phyloP scores from a whole-genome alignment of 495 filamentous ascomycete genomes.

The Thermochaetoides thermophila region DNA sequence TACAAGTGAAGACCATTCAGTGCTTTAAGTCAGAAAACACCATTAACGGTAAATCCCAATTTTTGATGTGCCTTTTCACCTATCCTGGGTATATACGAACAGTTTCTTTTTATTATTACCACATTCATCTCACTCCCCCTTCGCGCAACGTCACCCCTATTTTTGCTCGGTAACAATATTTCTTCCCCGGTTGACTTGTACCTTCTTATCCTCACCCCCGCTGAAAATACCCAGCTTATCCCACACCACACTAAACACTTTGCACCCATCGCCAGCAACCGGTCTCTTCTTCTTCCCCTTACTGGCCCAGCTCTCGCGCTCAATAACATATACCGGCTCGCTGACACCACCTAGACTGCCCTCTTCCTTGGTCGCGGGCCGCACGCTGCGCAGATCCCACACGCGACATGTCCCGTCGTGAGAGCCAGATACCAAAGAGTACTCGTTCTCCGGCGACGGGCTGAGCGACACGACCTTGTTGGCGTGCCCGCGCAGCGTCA shows the following conservation, averaged over 20 bases:
- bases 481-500: conserved; percentile 80
- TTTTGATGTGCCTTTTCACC: too few relatives aligned
- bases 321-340: conserved; percentile 67
- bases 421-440: conserved; percentile 64
- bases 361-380: conserved; percentile 45
- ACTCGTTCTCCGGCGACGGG: conserved; percentile 55
- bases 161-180: conserved; percentile 15
- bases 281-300: conserved; percentile 40
- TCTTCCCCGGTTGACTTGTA: conserved; percentile 70
- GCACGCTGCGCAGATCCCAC: conserved; percentile 76
- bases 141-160: too few relatives aligned
- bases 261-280: conserved; percentile 60
- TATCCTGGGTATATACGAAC: conserved; percentile 10
- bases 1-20: too few relatives aligned
- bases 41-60: too few relatives aligned
- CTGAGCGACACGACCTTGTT: conserved; percentile 66
- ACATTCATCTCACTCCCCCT: neutral
- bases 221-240: conserved; percentile 81
- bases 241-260: conserved; percentile 87
- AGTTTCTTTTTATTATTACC: neutral
- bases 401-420: conserved; percentile 83
- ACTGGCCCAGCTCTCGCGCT: conserved; percentile 50
- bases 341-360: conserved; percentile 48
- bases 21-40: too few relatives aligned
- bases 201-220: conserved; percentile 77